Evolutionary conservation across 1,284 basidiomycete genomes (phyloP).

Genomic region (Inonotus hispidus): DNA sequence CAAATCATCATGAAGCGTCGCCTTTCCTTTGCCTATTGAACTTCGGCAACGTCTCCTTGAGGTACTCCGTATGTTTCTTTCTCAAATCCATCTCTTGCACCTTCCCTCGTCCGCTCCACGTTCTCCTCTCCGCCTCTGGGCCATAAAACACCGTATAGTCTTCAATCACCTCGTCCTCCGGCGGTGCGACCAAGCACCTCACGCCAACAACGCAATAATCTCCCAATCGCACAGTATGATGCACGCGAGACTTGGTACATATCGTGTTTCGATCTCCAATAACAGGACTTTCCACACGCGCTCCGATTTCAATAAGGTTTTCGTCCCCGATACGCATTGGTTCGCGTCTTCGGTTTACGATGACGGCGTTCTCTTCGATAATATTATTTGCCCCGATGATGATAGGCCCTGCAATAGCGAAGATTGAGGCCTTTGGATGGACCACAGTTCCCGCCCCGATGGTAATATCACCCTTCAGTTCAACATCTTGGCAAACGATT

Average conservation of each 20-base stretch:
- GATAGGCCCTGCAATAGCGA: constrained; percentile 83
- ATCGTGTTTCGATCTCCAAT: constrained; percentile 85
- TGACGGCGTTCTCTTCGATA: constrained; percentile 84
- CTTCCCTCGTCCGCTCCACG: constrained; percentile 83
- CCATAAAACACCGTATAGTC: constrained; percentile 87
- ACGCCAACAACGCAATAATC: constrained; percentile 81
- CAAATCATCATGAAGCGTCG: constrained; percentile 32
- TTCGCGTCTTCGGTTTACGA: constrained; percentile 80
- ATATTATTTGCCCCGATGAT: constrained; percentile 85
- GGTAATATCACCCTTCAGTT: constrained; percentile 87
- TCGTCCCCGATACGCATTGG: constrained; percentile 90
- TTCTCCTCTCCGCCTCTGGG: constrained; percentile 60
- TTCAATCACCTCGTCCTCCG: constrained; percentile 72
- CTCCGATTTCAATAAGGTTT: constrained; percentile 91
- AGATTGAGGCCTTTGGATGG: constrained; percentile 91
- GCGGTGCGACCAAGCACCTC: constrained; percentile 68
- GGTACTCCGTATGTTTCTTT: constrained; percentile 85
- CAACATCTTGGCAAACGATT: constrained; percentile 82
- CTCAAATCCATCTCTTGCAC: constrained; percentile 80
- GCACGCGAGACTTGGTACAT: constrained; percentile 72
- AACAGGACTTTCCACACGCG: constrained; percentile 77
- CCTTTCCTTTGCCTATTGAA: constrained; percentile 69
- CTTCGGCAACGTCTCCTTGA: constrained; percentile 86
- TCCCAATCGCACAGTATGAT: constrained; percentile 72
- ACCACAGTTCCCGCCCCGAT: constrained; percentile 84